Base-by-base conservation (phyloP, 1,284 basidiomycete genomes). In the Mycena citricolor region DNA sequence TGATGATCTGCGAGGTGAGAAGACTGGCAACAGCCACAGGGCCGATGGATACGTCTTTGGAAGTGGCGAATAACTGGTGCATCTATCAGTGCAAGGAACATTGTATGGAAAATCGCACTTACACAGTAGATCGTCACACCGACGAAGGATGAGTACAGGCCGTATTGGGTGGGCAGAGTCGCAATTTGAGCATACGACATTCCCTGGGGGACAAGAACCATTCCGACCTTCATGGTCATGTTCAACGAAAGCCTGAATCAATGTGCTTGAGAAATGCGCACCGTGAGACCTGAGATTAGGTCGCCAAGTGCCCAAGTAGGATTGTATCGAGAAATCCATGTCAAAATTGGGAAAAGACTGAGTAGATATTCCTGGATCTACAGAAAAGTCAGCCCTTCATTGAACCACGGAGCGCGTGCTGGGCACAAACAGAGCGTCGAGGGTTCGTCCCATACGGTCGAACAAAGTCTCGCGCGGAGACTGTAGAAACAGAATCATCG, bases 21-120 rank as follows among this genome's bases (percentile, higher is more conserved):
- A 97, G 79, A 6, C 91, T 95, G 93, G 98, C 97, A 65, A 99
- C 95, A 13, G 95, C 94, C 52, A 95, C 94, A 3, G 94, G 94
- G 39, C 94, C 94, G 54, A 97, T 97, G 10, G 91, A 91, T 25
- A 94, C 89, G 70, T 97, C 94, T 65, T 97, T 97, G 32, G 91
- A 92, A 0, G 93, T 97, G 22, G 93, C 94, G 57, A 93, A 92
- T 63, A 91, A 77, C 85, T 90, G 55, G 19, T n/a, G n/a, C n/a
- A n/a, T n/a, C n/a, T n/a, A n/a, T n/a, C n/a, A n/a, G n/a, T n/a
- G n/a, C n/a, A n/a, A n/a, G n/a, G n/a, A n/a, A n/a, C n/a, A n/a
- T n/a, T n/a, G n/a, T n/a, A n/a, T n/a, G n/a, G n/a, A n/a, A n/a
- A n/a, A n/a, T n/a, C n/a, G n/a, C n/a, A n/a, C 82, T 42, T 67